A percentile compares a stretch with the other conserved stretches of the same genome.
These are phyloP conservation scores for Geotrichum histeridarum DNA, from an alignment of 1,139 yeast species.

Conservation along the genomic window DNA sequence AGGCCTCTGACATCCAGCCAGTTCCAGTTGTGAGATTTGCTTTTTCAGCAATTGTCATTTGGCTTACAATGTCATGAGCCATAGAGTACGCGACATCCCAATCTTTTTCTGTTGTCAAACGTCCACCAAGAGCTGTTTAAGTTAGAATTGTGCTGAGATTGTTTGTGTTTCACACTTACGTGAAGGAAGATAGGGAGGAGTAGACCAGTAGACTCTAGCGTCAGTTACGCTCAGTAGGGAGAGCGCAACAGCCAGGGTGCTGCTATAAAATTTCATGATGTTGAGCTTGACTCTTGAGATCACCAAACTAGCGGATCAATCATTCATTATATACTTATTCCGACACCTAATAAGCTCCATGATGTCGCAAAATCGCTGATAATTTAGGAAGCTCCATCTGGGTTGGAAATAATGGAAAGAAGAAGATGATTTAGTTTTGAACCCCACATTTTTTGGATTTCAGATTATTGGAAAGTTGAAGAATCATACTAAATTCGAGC, in stretches of 20 bases:
- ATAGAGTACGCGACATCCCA: conserved; percentile 57
- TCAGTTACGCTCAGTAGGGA: neutral
- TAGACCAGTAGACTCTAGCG: conserved; percentile 21
- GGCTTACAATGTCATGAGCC: conserved; percentile 50
- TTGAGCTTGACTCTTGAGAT: neutral
- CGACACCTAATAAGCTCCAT: too few species aligned
- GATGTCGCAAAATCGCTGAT: too few species aligned
- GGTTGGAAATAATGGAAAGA: too few species aligned
- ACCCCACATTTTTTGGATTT: too few species aligned
- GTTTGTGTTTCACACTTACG: conserved; percentile 24
- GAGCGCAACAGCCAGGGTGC: neutral
- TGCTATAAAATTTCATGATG: neutral
- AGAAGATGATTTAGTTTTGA: too few species aligned
- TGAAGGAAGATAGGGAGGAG: conserved; percentile 29
- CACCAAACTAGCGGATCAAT: too few species aligned
- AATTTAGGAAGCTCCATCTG: too few species aligned
- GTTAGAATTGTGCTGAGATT: neutral
- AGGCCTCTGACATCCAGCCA: conserved; percentile 61
- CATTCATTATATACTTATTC: too few species aligned
- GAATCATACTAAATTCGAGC: too few species aligned
- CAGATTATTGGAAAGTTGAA: too few species aligned
- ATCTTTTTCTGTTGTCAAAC: conserved; percentile 32
- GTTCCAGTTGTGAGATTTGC: conserved; percentile 63
- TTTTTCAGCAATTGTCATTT: conserved; percentile 54
- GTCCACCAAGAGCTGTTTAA: conserved; percentile 22